Base-by-base conservation (phyloP, 2,329 filamentous ascomycete genomes). In the Penicillium concentricum region DNA sequence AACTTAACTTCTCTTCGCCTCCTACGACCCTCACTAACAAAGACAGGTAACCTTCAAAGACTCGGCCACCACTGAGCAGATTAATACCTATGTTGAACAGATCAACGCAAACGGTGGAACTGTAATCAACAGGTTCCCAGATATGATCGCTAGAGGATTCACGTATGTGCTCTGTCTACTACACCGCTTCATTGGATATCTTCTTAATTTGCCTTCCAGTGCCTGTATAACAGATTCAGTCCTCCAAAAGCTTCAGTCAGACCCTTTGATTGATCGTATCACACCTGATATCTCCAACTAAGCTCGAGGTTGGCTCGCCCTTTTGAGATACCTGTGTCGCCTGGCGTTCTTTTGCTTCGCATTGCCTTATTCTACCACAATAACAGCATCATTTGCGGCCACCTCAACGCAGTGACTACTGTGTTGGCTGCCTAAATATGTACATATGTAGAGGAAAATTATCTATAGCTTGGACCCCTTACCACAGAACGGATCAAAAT, bases 11-110 rank as follows among this genome's bases (percentile, higher is more conserved):
- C 32, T 4, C 32, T 24, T 37, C 8, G 6, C 15, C 30, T 26
- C 22, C 30, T 26, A 37, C 13, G 13, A 16, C 2, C 8, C 45
- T n/a, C 4, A 38, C 41, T 52, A 28, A 52, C 24, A 16, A 30
- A 15, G 10, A 35, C 41, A 52, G 50, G 50, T 52, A 44, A 52
- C 32, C 15, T 52, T 52, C 12, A 22, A 38, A 26, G 50, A 52
- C 28, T 52, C 50, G 20, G 50, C 50, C n/a, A 37, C 50, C 8
- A 45, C 50, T 9, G 50, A 45, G 32, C 41, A 52, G 10, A 45
- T 52, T 32, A 52, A 52, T 38, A 10, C 10, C 16, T 52, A 38
- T 12, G 38, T 52, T 9, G 32, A 38, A 9, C n/a, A 45, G n/a
- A 52, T 52, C 8, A 22, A 52, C 12, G 32, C 30, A 15, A 18